Conservation (phyloP, 176 grass and related monocot genomes). For the Carex scoparia region DNA sequence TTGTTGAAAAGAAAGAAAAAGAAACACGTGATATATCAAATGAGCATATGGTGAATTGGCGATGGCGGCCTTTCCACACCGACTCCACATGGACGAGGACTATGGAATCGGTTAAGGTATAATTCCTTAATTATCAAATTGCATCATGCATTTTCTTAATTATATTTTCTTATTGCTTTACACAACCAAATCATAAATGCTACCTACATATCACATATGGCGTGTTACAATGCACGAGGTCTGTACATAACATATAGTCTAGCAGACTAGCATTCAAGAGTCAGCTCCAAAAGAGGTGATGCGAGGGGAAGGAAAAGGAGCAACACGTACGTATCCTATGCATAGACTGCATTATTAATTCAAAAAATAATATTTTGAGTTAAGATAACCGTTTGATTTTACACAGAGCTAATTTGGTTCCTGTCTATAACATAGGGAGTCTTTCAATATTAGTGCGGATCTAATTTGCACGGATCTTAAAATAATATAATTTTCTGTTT, state of each 20-base stretch:
- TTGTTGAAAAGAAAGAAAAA: background rate
- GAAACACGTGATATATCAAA: background rate
- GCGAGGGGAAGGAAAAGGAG: too few relatives aligned
- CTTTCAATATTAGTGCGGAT: too few relatives aligned
- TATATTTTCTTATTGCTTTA: background rate
- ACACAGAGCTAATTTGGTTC: too few relatives aligned
- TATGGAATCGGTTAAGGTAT: constrained; percentile 9
- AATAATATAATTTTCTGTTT: too few relatives aligned
- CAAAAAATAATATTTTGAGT: too few relatives aligned
- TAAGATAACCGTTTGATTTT: too few relatives aligned
- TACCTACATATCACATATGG: background rate
- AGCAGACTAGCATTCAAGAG: background rate
- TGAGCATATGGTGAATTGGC: background rate
- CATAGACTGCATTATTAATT: too few relatives aligned
- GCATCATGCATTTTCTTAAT: background rate
- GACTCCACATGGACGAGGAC: background rate
- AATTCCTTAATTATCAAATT: background rate
- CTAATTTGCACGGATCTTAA: too few relatives aligned
- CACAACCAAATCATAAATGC: background rate
- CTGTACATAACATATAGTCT: background rate
- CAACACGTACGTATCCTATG: too few relatives aligned
- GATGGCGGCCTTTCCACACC: background rate
- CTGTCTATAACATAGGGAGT: too few relatives aligned
- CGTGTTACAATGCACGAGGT: constrained; percentile 1
- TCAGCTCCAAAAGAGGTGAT: too few relatives aligned